These are phyloP conservation scores for Austroboletus sp. DNA, from an alignment of 1,284 basidiomycete genomes.

Conservation along the genomic window DNA sequence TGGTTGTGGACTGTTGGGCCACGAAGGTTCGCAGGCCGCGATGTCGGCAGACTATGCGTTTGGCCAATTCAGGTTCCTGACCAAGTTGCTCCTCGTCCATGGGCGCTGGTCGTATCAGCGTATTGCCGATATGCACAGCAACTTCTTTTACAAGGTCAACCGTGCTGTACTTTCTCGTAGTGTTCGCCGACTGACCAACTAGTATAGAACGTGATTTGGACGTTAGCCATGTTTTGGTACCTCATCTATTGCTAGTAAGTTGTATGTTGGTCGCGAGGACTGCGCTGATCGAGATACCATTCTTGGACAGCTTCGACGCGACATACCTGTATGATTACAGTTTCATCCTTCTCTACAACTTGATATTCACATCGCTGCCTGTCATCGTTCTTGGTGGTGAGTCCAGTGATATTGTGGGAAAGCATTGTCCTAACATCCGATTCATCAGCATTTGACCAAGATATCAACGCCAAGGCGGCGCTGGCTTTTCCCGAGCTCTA, in stretches of 20 bases:
- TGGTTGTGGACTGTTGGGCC: conserved; percentile 88
- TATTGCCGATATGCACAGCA: conserved; percentile 93
- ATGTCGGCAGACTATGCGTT: conserved; percentile 99
- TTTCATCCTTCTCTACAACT: conserved; percentile 84
- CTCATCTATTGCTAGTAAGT: conserved; percentile 78
- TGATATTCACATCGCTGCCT: conserved; percentile 89
- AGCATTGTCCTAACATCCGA: conserved; percentile 6
- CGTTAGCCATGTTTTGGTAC: conserved; percentile 91
- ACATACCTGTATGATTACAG: conserved; percentile 96
- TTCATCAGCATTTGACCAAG: conserved; percentile 82
- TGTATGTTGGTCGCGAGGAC: neutral
- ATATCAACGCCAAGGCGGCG: conserved; percentile 84
- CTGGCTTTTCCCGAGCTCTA: conserved; percentile 92
- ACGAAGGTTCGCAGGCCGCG: conserved; percentile 95
- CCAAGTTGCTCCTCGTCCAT: conserved; percentile 88
- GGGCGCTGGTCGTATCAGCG: conserved; percentile 95
- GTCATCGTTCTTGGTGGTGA: conserved; percentile 84
- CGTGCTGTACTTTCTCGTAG: conserved; percentile 2
- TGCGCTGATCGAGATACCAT: conserved; percentile 11
- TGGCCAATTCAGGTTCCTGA: conserved; percentile 92
- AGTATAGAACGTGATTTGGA: conserved; percentile 79
- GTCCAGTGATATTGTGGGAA: conserved; percentile 16
- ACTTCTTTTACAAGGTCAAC: conserved; percentile 92
- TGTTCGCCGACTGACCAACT: neutral
- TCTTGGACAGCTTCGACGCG: conserved; percentile 69